Base-by-base conservation (phyloP, 202 grass and related monocot genomes). In the Setaria italica region DNA sequence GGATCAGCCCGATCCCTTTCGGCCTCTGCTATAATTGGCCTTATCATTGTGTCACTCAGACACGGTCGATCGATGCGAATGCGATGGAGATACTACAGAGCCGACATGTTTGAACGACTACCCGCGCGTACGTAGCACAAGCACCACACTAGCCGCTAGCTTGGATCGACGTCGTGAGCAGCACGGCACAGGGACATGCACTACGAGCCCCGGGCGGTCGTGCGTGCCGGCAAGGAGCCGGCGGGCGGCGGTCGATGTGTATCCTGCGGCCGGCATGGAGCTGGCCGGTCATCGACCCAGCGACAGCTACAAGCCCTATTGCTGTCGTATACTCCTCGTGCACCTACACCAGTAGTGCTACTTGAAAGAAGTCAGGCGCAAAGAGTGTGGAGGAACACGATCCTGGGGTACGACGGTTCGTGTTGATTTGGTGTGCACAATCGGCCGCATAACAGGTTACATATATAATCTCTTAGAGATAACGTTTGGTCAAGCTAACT, bases 141-240 rank as follows among this genome's bases (percentile, higher is more conserved):
- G 46, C 54, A 77, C 55, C 55, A 77, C 37, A 15, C 74, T 77
- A 77, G 74, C 46, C 14, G 45, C 12, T 16, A 13, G 69, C n/a
- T 67, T 51, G 29, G 8, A 54, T 29, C 33, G 65, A 81, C 79
- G 49, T 25, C 79, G 49, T 25, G 64, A 81, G 34, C 65, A 16
- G 49, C 79, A 81, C 79, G 79, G 79, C 65, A 81, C 65, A 70
- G 65, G 64, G 65, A 81, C 65, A 57, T 19, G 64, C 79, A 81
- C 73, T 57, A 74, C 2, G 14, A 15, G 13, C 11, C 17, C 62
- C 7, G 35, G 57, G 57, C 25, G 1, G 62, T 34, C 11, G 68
- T 47, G 13, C 35, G 25, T 66, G 77, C 77, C 63, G 25, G 33
- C 63, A 14, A 54, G 78, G 78, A 53, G 63, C 78, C 78, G 48